Base-by-base conservation (phyloP, 371 early-diverging fungal species). In the Lichtheimia ornata region DNA sequence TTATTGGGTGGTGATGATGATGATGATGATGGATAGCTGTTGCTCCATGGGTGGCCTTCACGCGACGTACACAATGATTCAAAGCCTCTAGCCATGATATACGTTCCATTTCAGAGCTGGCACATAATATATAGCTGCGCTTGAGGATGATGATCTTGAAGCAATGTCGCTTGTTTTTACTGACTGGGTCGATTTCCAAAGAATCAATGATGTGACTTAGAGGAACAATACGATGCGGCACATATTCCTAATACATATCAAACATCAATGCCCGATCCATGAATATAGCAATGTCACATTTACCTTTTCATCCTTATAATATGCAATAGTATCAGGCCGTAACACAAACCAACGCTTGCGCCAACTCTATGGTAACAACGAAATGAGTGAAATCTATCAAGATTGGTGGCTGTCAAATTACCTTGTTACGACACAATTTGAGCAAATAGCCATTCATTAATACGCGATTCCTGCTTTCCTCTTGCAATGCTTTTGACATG, bases 281-380 rank as follows among this genome's bases (percentile, higher is more conserved):
- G 9, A 52, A n/a, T n/a, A n/a, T 3, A 27, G 24, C 28, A 22
- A 44, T 40, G 13, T 50, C 40, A n/a, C 5, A 47, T 62, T 56
- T 80, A 87, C 88, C 76, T 87, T 87, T 20, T 84, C 82, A 61
- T 94, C 85, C 70, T 92, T 91, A 72, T 94, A 94, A 64, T 85
- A 88, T 4, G 85, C 78, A 44, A 94, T 65, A 14, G 83, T 85
- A 55, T 88, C 89, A 43, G 84, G 84, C 35, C 93, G 71, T 7
- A 94, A 65, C 5, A 92, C 94, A 73, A 92, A 91, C 92, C 92
- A 94, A 27, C 91, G 83, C 64, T 87, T 89, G 69, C 88, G 86
- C 94, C 94, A 94, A 17, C 83, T 78, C 85, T 88, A 71, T 47
- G 0, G 18, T 24, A 11, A 17, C 5, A 17, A 18, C 6, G 47